phyloP scores from a whole-genome alignment of 2,329 filamentous ascomycete species.

The Bipolaris oryzae region DNA sequence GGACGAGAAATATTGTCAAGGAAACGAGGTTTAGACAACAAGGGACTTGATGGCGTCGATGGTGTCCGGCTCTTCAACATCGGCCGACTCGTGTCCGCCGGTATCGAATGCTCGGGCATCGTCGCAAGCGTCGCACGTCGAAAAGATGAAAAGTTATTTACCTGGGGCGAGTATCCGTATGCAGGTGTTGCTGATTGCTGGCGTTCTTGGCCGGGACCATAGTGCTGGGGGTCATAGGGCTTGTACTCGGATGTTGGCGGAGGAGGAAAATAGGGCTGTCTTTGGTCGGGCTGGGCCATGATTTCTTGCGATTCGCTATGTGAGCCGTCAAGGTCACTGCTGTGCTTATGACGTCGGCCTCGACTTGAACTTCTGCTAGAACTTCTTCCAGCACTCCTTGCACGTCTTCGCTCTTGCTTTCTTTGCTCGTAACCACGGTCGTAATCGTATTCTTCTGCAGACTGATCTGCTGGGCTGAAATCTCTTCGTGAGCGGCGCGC shows the following conservation, averaged over 20 bases:
- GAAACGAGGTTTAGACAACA: constrained; percentile 24
- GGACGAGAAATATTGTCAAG: constrained; percentile 30
- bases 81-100: constrained; percentile 30
- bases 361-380: constrained; percentile 37
- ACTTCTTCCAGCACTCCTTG: constrained; percentile 34
- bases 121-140: constrained; percentile 36
- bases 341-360: constrained; percentile 33
- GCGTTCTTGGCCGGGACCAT: constrained; percentile 27
- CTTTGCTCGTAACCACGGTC: constrained; percentile 32
- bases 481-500: constrained; percentile 34
- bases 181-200: constrained; percentile 34
- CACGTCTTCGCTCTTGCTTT: constrained; percentile 31
- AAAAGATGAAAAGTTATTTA: constrained; percentile 44
- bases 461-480: constrained; percentile 34
- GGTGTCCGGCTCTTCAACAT: constrained; percentile 29
- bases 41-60: constrained; percentile 25
- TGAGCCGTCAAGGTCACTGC: constrained; percentile 34
- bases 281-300: constrained; percentile 38
- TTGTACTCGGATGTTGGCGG: constrained; percentile 42
- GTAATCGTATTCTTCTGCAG: constrained; percentile 40
- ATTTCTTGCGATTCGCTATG: constrained; percentile 23
- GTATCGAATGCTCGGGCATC: constrained; percentile 28
- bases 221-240: constrained; percentile 47
- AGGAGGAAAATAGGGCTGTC: constrained; percentile 41
- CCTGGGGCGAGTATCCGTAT: constrained; percentile 43